phyloP scores from a whole-genome alignment of 495 filamentous ascomycete species.

The Trichoderma virens region DNA sequence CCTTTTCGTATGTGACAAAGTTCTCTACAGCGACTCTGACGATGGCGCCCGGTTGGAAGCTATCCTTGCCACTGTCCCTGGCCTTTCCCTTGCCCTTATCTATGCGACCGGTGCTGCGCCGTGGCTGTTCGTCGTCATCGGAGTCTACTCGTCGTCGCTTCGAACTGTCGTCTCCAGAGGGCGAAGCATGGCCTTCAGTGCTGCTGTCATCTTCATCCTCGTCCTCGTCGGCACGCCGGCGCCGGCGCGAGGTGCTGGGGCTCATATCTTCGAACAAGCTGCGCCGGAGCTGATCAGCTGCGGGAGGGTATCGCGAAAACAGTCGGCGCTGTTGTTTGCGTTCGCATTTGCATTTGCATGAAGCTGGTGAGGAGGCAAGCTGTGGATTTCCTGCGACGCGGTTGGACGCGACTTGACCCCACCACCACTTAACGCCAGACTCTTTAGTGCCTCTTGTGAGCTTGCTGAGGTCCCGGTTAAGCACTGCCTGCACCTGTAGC shows the following conservation, averaged over 20 bases:
- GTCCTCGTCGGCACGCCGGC: conserved; percentile 25
- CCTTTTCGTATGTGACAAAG: conserved; percentile 91
- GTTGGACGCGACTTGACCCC: background rate
- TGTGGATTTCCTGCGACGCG: conserved; percentile 3
- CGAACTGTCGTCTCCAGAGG: conserved; percentile 14
- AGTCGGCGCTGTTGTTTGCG: background rate
- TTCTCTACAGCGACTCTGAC: conserved; percentile 79
- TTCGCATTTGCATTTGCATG: too few relatives aligned
- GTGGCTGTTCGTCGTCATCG: background rate
- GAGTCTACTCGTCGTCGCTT: conserved; percentile 18
- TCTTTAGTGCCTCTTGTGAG: background rate
- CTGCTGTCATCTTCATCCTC: conserved; percentile 26
- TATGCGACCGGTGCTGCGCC: background rate
- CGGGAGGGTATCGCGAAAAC: background rate
- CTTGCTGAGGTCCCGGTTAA: background rate
- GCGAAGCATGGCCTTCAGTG: conserved; percentile 11
- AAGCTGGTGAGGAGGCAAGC: background rate
- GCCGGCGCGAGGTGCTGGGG: conserved; percentile 18
- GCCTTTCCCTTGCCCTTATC: conserved; percentile 5
- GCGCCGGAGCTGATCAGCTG: background rate
- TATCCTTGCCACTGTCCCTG: background rate
- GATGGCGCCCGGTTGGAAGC: conserved; percentile 76
- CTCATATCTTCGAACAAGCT: background rate
- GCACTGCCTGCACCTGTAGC: too few relatives aligned
- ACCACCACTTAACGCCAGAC: conserved; percentile 2